Percentiles rank a stretch among this genome's conserved stretches.
These are phyloP conservation scores for Colletotrichum cereale DNA, from an alignment of 2,329 filamentous ascomycete species.

Conservation along the genomic window DNA sequence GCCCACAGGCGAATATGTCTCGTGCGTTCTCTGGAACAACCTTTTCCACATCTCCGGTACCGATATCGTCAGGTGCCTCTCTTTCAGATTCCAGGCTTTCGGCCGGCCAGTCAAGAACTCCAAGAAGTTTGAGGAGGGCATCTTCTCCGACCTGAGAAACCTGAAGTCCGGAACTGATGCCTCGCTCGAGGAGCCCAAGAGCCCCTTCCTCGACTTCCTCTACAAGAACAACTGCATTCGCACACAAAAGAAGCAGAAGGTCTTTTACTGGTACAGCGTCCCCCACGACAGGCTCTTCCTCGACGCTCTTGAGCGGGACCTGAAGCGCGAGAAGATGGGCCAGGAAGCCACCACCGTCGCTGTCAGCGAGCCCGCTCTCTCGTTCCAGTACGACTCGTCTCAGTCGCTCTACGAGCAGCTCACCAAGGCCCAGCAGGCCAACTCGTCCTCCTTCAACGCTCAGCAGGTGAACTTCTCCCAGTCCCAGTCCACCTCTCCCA, in stretches of 20 bases:
- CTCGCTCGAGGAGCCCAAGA: constrained; percentile 98
- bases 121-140: constrained; percentile 99
- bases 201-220: constrained; percentile 96
- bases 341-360: constrained; percentile 98
- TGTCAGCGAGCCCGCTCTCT: constrained; percentile 95
- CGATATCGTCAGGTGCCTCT: constrained; percentile 97
- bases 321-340: constrained; percentile 99
- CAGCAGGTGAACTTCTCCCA: constrained; percentile 77
- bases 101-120: constrained; percentile 99
- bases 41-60: constrained; percentile 99
- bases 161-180: constrained; percentile 98
- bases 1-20: constrained; percentile 98
- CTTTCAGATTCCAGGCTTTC: constrained; percentile 98
- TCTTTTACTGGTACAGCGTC: constrained; percentile 99
- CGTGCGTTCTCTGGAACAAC: constrained; percentile 98
- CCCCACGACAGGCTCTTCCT: constrained; percentile 97
- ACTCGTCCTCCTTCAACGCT: constrained; percentile 94
- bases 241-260: constrained; percentile 99
- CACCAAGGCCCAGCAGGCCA: constrained; percentile 98
- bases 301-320: constrained; percentile 94
- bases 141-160: constrained; percentile 98
- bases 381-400: constrained; percentile 99
- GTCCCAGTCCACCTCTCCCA: constrained; percentile 87
- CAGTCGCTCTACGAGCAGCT: constrained; percentile 99
- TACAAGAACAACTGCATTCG: constrained; percentile 99